Percentiles rank a stretch among this genome's conserved stretches.
Evolutionary conservation across 352 stramenopile species (phyloP).

Genomic region (Plasmopara viticola): DNA sequence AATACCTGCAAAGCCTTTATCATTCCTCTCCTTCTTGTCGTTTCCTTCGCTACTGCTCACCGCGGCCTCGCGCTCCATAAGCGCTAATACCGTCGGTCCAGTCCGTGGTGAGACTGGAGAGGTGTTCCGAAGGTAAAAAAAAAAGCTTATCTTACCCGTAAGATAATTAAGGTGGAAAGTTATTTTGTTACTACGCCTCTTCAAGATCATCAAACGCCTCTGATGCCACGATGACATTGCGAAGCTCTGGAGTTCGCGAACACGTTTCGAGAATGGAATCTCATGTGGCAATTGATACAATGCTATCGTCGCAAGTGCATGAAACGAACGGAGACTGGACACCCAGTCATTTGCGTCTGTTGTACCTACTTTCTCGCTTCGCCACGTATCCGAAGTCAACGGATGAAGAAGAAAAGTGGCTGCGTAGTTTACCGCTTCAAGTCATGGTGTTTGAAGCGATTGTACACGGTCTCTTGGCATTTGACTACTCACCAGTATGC

Average conservation of each 20-base stretch:
- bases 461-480: conserved; percentile 91
- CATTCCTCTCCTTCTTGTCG: conserved; percentile 39
- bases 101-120: background rate
- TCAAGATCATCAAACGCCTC: conserved; percentile 5
- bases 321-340: conserved; percentile 29
- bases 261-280: conserved; percentile 31
- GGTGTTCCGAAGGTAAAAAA: conserved; percentile 1
- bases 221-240: conserved; percentile 7
- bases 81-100: conserved; percentile 9
- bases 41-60: conserved; percentile 42
- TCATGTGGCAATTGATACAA: conserved; percentile 4
- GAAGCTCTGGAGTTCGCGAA: conserved; percentile 22
- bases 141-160: background rate
- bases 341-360: conserved; percentile 92
- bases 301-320: background rate
- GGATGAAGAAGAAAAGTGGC: conserved; percentile 93
- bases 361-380: conserved; percentile 96
- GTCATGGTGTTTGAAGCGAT: conserved; percentile 97
- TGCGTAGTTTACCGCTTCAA: conserved; percentile 92
- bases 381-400: conserved; percentile 81
- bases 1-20: conserved; percentile 57
- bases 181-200: conserved; percentile 7
- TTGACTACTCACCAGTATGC: conserved; percentile 95
- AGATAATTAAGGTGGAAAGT: background rate
- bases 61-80: conserved; percentile 21